Percentiles rank a stretch among this genome's conserved stretches.
Evolutionary conservation across 768 basidiomycete species (phyloP).

Genomic region (Boletus speciosus): DNA sequence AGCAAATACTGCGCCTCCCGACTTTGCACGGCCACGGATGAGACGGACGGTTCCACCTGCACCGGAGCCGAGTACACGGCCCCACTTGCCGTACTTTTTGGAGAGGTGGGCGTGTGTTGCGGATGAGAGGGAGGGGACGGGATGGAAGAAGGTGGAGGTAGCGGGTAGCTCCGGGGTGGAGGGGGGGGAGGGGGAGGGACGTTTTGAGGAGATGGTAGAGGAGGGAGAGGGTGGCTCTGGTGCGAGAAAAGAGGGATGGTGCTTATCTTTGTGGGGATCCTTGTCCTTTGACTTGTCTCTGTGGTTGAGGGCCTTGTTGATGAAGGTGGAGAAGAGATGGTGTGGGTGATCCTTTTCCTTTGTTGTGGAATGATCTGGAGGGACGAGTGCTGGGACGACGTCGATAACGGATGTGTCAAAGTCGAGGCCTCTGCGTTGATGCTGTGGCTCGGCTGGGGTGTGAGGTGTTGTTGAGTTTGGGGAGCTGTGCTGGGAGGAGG

Average conservation of each 20-base stretch:
- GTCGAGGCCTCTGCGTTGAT: slow-evolving; percentile 34
- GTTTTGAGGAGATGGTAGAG: slow-evolving; percentile 25
- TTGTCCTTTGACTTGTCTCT: slow-evolving; percentile 25
- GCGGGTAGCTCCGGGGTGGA: slow-evolving; percentile 20
- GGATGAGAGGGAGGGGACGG: slow-evolving; percentile 64
- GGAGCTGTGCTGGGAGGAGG: slow-evolving; percentile 27
- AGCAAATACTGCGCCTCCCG: slow-evolving; percentile 82
- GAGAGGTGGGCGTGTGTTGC: slow-evolving; percentile 87
- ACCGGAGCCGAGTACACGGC: slow-evolving; percentile 88
- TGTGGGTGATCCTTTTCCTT: slow-evolving; percentile 26
- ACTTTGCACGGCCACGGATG: slow-evolving; percentile 82
- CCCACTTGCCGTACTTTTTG: slow-evolving; percentile 99
- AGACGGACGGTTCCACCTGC: slow-evolving; percentile 98
- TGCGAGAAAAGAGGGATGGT: background rate
- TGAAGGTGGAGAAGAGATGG: slow-evolving; percentile 30
- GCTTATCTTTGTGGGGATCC: slow-evolving; percentile 10
- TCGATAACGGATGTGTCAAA: slow-evolving; percentile 37
- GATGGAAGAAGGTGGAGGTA: slow-evolving; percentile 27
- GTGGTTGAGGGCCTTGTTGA: slow-evolving; percentile 35
- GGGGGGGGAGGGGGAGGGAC: slow-evolving; percentile 27
- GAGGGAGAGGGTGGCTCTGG: slow-evolving; percentile 35
- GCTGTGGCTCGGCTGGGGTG: slow-evolving; percentile 31
- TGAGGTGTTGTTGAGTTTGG: slow-evolving; percentile 24
- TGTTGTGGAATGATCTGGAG: slow-evolving; percentile 13
- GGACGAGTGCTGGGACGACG: slow-evolving; percentile 26